phyloP scores from a whole-genome alignment of 192 early-diverging fungal species.

The Umbelopsis sp. region DNA sequence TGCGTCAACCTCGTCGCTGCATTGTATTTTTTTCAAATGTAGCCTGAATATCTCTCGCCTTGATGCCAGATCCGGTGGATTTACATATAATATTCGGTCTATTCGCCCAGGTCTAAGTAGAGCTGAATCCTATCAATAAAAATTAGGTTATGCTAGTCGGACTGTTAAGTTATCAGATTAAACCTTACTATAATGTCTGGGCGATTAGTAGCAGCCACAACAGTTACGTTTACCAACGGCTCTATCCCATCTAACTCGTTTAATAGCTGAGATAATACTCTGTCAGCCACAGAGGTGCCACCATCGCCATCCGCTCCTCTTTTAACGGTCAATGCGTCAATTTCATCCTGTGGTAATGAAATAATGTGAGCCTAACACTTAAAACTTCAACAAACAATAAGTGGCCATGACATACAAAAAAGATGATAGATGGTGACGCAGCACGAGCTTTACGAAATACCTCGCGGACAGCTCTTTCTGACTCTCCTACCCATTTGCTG shows the following conservation, averaged over 20 bases:
- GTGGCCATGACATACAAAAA: conserved; percentile 75
- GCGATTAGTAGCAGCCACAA: conserved; percentile 97
- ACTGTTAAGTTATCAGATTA: background rate
- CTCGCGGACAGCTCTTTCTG: conserved; percentile 93
- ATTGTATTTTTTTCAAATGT: conserved; percentile 73
- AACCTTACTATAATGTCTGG: conserved; percentile 85
- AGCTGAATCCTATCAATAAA: conserved; percentile 70
- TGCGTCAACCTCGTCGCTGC: conserved; percentile 66
- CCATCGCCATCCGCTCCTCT: conserved; percentile 64
- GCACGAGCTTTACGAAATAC: conserved; percentile 95
- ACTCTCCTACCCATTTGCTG: conserved; percentile 99
- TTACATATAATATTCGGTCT: conserved; percentile 92
- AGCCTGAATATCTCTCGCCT: conserved; percentile 82
- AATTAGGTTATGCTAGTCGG: background rate
- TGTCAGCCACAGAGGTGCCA: conserved; percentile 84
- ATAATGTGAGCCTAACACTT: background rate
- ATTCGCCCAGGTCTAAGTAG: conserved; percentile 93
- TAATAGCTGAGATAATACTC: conserved; percentile 93
- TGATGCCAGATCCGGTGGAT: conserved; percentile 80
- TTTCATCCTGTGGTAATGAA: conserved; percentile 77
- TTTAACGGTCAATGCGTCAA: conserved; percentile 91
- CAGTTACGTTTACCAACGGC: conserved; percentile 91
- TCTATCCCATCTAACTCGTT: conserved; percentile 97
- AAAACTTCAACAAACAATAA: no score
- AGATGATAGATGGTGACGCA: conserved; percentile 93